Percentiles rank a stretch among this genome's conserved stretches.
Evolutionary conservation across 2,329 filamentous ascomycete genomes (phyloP).

Genomic region (Phoma sp.): DNA sequence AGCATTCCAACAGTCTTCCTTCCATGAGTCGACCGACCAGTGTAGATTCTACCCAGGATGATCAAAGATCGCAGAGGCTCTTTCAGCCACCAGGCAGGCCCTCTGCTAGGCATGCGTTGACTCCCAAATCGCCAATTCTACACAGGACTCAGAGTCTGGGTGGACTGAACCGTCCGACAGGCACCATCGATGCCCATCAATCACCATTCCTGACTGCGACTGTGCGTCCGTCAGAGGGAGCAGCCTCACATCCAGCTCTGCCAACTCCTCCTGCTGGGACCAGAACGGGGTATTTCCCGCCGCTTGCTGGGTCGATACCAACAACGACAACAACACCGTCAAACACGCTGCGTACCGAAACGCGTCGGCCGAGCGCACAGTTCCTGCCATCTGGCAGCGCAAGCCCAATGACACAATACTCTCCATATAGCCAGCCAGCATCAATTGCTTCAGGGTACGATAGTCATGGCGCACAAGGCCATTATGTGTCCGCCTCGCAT

Average conservation of each 20-base stretch:
- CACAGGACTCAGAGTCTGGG: constrained; percentile 60
- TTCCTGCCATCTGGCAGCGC: constrained; percentile 52
- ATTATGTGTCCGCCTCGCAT: constrained; percentile 22
- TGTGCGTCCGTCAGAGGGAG: constrained; percentile 52
- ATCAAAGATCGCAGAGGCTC: constrained; percentile 28
- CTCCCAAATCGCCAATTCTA: constrained; percentile 62
- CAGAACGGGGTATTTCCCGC: constrained; percentile 45
- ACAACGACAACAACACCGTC: constrained; percentile 26
- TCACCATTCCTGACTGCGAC: constrained; percentile 56
- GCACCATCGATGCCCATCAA: constrained; percentile 57
- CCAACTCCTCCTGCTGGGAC: constrained; percentile 53
- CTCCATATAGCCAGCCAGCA: constrained; percentile 43
- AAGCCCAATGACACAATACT: constrained; percentile 57
- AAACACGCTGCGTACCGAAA: constrained; percentile 31
- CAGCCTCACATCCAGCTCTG: constrained; percentile 54
- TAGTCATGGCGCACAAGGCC: constrained; percentile 40
- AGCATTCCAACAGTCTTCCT: constrained; percentile 41
- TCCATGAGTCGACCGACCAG: constrained; percentile 46
- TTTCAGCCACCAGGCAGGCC: constrained; percentile 37
- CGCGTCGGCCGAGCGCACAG: constrained; percentile 41
- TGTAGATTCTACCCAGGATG: constrained; percentile 41
- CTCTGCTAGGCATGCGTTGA: constrained; percentile 59
- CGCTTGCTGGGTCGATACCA: constrained; percentile 41
- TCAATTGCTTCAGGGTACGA: constrained; percentile 45
- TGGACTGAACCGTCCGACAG: constrained; percentile 51